phyloP scores from a whole-genome alignment of 2,329 filamentous ascomycete genomes.

The Epichloe glyceriae region DNA sequence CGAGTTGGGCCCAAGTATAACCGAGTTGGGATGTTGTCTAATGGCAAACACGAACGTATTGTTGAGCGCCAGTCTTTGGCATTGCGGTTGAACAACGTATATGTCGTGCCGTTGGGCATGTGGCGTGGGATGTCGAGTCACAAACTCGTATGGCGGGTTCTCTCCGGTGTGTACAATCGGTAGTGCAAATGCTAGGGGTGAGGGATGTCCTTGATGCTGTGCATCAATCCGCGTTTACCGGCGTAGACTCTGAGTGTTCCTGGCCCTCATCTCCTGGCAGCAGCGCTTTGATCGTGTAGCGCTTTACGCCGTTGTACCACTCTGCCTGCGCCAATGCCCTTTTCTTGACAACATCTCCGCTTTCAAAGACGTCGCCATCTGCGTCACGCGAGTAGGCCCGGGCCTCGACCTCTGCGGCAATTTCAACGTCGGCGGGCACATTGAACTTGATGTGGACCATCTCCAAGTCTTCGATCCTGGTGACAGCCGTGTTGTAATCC shows the following conservation, averaged over 20 bases:
- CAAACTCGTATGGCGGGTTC: constrained; percentile 89
- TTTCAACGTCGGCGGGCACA: constrained; percentile 80
- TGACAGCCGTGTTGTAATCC: constrained; percentile 81
- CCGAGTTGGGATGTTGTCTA: constrained; percentile 70
- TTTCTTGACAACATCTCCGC: constrained; percentile 74
- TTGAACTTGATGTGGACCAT: constrained; percentile 82
- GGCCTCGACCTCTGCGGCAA: constrained; percentile 84
- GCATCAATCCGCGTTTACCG: constrained; percentile 90
- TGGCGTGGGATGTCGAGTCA: constrained; percentile 85
- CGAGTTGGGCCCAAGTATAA: constrained; percentile 19
- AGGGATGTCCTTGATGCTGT: constrained; percentile 91
- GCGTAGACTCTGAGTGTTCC: constrained; percentile 80
- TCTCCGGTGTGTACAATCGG: constrained; percentile 82
- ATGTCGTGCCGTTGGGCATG: constrained; percentile 96
- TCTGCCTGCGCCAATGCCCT: constrained; percentile 81
- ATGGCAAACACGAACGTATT: constrained; percentile 98
- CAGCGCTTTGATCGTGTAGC: constrained; percentile 85
- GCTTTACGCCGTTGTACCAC: constrained; percentile 77
- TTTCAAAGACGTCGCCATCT: constrained; percentile 90
- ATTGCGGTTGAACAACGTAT: constrained; percentile 94
- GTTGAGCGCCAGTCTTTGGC: constrained; percentile 73
- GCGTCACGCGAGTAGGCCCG: constrained; percentile 65
- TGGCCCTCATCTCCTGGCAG: constrained; percentile 85
- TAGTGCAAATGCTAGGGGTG: constrained; percentile 84
- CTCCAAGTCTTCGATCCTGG: constrained; percentile 80